Evolutionary conservation across 192 early-diverging fungal species (phyloP), one percentile per base, ranked within the genome.

Genomic region (Chytriomyces hyalinus): DNA sequence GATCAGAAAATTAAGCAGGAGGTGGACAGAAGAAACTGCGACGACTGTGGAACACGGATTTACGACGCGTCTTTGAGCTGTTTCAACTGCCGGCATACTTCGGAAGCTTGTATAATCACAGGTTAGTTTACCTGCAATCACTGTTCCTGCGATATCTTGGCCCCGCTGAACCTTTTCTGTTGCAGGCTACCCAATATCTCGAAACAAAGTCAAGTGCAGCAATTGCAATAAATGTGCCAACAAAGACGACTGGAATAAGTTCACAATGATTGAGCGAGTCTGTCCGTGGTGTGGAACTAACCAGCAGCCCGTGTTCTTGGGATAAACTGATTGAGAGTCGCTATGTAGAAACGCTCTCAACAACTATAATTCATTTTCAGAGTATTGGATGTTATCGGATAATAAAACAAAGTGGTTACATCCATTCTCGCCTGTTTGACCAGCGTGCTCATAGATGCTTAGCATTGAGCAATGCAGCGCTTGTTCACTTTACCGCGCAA

Each of bases 221-320:
- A 75, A 36, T 3, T 91, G 90, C 79, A 80, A 49, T 22, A 82
- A 80, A 20, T 71, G 61, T 5, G 90, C 90, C 44, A 90, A 90
- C 81, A 91, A 87, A 72, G 89, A 90, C 20, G 90, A 91, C 66
- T 91, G 90, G 90, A 91, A 91, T 67, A 87, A 85, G 77, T 91
- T 87, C 70, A 81, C 90, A 10, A 85, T 89, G 86, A 73, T 78
- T 53, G 89, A 90, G 70, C 72, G 84, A 67, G 79, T 82, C 17
- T 88, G 87, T 61, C 87, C 87, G 17, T 88, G 87, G 87, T 88
- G 87, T 76, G 84, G 81, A 13, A 83, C 73, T 13, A 28, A 63
- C n/a, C 87, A 88, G 67, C 68, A 83, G 17, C 83, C 83, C 53
- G 36, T 36, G 36, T 36, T 36, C 36, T 36, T 36, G 36, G 36